Evolutionary conservation across 169 alveolate species (phyloP), one percentile per base, ranked within the genome.

Genomic region (Plasmodium relictum): DNA sequence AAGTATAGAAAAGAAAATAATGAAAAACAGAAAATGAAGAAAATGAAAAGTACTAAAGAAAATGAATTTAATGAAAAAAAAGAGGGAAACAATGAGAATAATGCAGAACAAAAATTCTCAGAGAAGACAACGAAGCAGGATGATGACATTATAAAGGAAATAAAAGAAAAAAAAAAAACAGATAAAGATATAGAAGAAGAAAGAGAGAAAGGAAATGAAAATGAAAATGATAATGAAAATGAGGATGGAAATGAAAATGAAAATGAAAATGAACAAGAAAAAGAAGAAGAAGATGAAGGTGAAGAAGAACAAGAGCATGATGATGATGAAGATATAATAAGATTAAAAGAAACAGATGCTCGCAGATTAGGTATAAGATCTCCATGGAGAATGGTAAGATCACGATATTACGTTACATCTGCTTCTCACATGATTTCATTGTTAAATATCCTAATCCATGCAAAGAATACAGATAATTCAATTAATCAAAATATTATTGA

Each of bases 381-480:
- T 24, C 97, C 97, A 9, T 94, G 97, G 95, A 93, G 97, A 31
- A 94, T 94, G 93, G 98, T 96, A 63, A 93, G 98, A 16, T 94
- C 97, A 44, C 88, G 98, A 22, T 96, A 94, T 93, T 96, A 96
- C 88, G 98, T 96, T 10, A 95, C 98, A 6, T 95, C 97, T 16
- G 98, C 98, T 16, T 94, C 97, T 2, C 97, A 95, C 72, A 88
- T 96, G 88, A 90, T 94, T 65, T 93, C 96, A 2, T 87, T 96
- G 9, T 91, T 94, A 63, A 96, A 94, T 78, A 91, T 96, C 50
- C 70, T 95, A 44, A 92, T 90, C 16, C 91, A 93, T 74, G 92
- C 94, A 4, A 93, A 93, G 68, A 68, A 92, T 41, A 90, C 88
- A 18, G 95, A 92, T 24, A 88, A 59, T 41, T 73, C 92, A 41